Evolutionary conservation across 306 rosid genomes (phyloP), one percentile per base, ranked within the genome.

Genomic region (Malus asiatica): DNA sequence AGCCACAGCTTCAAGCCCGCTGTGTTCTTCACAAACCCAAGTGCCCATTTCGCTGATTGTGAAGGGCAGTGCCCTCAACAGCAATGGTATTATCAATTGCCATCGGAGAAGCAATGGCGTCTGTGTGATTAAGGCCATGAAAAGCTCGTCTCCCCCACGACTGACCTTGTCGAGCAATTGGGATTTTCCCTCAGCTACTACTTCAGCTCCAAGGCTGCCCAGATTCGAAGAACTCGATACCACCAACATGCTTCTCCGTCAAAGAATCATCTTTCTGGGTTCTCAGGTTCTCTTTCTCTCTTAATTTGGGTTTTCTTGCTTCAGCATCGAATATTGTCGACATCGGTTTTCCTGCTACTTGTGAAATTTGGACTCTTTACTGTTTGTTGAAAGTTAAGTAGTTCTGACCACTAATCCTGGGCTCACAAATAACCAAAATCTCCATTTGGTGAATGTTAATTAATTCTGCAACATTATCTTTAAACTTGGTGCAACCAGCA

Each of bases 231-330:
- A 95, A 67, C 97, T 95, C 15, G 99, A 95, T 35, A 89, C 90
- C 51, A 85, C 97, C 62, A 92, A 89, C 70, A 90, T 89, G 97
- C 96, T 95, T 83, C 93, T 92, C 75, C 97, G 99, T 68, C 97
- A 95, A 78, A 87, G 99, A 71, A 95, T 95, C 79, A 65, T 95
- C 88, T 95, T 92, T 72, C 64, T 92, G 88, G 99, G 99, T 55
- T 95, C 99, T 80, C 96, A 90, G 96, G 97, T 91, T 11, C 67
- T 10, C 3, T 76, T 22, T 57, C 52, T 61, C 71, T 78, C 1
- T 25, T 12, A 71, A 19, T 15, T 60, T 33, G n/a, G 0, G 53
- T 22, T 70, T 70, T 40, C 18, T 35, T 29, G 22, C 10, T 44
- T 70, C 23, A 32, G 27, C 52, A 1, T 38, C 52, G 44, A 29